These are phyloP conservation scores for Euphorbia lathyris DNA, from an alignment of 345 rosid genomes.

Conservation along the genomic window DNA sequence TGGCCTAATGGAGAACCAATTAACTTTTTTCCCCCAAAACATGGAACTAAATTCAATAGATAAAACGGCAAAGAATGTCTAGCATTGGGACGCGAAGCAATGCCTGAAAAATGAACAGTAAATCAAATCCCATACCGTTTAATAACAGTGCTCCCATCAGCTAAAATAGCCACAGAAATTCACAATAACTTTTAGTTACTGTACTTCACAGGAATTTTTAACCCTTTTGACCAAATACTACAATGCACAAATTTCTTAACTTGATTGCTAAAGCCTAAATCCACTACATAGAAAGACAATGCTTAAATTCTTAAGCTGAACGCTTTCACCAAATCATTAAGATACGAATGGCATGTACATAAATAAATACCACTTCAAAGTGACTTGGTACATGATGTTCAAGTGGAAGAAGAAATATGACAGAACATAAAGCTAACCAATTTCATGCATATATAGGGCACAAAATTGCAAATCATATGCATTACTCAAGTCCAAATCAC, in stretches of 20 bases:
- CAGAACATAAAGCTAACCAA: no score
- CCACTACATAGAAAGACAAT: not conserved
- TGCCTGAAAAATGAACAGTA: not conserved
- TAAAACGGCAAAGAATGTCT: not conserved
- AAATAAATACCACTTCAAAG: not conserved
- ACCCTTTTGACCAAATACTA: not conserved
- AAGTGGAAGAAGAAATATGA: not conserved
- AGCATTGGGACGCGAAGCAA: not conserved
- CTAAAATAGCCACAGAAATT: not conserved
- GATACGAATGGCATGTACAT: not conserved
- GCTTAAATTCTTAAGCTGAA: not conserved
- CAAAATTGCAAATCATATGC: not conserved
- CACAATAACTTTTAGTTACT: not conserved
- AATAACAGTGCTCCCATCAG: not conserved
- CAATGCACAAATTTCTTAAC: not conserved
- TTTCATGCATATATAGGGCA: not conserved
- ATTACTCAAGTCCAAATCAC: constrained; percentile 5
- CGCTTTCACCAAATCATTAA: no score
- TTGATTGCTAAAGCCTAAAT: not conserved
- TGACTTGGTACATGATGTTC: not conserved
- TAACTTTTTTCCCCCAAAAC: not conserved
- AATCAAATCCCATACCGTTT: not conserved
- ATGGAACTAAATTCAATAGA: not conserved
- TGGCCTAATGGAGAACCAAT: not conserved
- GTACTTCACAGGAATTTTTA: no score